These are phyloP conservation scores for Baudoinia panamericana DNA, from an alignment of 495 filamentous ascomycete genomes.

Conservation along the genomic window DNA sequence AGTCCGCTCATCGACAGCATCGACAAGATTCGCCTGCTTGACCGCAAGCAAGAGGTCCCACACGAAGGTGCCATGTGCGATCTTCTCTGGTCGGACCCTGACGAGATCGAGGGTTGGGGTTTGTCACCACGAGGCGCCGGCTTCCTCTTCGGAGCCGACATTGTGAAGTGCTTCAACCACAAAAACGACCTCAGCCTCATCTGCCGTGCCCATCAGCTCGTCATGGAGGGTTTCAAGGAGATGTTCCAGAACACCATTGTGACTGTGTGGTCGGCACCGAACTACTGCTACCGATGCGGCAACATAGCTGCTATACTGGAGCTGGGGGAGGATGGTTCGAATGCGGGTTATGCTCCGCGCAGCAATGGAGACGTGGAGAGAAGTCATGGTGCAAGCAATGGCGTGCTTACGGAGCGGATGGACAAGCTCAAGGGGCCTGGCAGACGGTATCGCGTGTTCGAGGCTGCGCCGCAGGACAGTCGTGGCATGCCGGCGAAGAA, in stretches of 20 bases:
- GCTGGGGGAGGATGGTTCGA: constrained; percentile 73
- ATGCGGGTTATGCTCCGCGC: constrained; percentile 59
- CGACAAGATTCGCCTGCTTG: constrained; percentile 89
- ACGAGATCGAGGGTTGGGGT: constrained; percentile 97
- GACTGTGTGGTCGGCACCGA: constrained; percentile 72
- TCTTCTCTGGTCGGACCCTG: constrained; percentile 92
- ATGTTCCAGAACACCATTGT: constrained; percentile 95
- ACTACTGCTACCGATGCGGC: constrained; percentile 46
- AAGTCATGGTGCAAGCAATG: constrained; percentile 34
- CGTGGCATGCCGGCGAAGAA: constrained; percentile 99
- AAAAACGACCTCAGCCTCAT: constrained; percentile 82
- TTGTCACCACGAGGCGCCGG: constrained; percentile 87
- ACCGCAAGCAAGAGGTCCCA: constrained; percentile 95
- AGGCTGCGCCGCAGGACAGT: constrained; percentile 90
- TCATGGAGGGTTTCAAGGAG: constrained; percentile 99
- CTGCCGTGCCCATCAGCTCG: constrained; percentile 88
- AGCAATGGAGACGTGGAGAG: constrained; percentile 67
- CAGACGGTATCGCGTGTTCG: constrained; percentile 86
- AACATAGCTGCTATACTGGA: constrained; percentile 95
- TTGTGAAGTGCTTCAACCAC: constrained; percentile 92
- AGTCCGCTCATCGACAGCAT: constrained; percentile 84
- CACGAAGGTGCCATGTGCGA: constrained; percentile 99
- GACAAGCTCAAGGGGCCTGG: constrained; percentile 53
- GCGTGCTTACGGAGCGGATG: constrained; percentile 33
- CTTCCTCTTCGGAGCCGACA: constrained; percentile 92